These are phyloP conservation scores for Lipomyces japonicus DNA, from an alignment of 805 yeast genomes.

Conservation along the genomic window DNA sequence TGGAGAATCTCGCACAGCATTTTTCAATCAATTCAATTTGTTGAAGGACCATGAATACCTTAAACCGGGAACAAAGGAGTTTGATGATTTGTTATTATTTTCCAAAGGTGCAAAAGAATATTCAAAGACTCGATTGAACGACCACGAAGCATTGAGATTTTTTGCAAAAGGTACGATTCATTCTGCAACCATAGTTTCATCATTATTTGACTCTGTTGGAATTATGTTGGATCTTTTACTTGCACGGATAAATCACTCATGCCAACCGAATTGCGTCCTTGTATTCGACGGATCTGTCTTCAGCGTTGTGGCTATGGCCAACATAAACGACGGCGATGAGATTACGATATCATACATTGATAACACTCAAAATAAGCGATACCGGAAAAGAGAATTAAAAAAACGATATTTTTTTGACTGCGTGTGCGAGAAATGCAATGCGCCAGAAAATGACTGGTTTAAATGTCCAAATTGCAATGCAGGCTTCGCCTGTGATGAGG, in stretches of 20 bases:
- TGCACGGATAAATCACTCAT: conserved; percentile 26
- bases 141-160: not conserved
- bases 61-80: conserved; percentile 2
- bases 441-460: conserved; percentile 5
- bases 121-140: conserved; percentile 1
- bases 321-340: conserved; percentile 17
- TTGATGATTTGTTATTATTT: conserved; percentile 1
- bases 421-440: conserved; percentile 15
- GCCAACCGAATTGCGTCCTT: conserved; percentile 21
- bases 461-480: not conserved
- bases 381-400: conserved; percentile 3
- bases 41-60: conserved; percentile 4
- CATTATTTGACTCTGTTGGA: conserved; percentile 13
- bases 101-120: conserved; percentile 16
- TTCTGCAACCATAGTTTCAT: conserved; percentile 2
- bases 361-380: conserved; percentile 6
- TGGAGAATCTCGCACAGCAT: not conserved
- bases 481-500: not conserved
- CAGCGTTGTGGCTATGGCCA: conserved; percentile 4
- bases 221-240: conserved; percentile 19
- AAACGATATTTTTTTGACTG: conserved; percentile 17
- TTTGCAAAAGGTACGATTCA: conserved; percentile 5
- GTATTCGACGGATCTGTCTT: conserved; percentile 7
- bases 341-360: conserved; percentile 23
- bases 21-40: not conserved